Evolutionary conservation across 495 filamentous ascomycete genomes (phyloP).

Genomic region (Halenospora varia): DNA sequence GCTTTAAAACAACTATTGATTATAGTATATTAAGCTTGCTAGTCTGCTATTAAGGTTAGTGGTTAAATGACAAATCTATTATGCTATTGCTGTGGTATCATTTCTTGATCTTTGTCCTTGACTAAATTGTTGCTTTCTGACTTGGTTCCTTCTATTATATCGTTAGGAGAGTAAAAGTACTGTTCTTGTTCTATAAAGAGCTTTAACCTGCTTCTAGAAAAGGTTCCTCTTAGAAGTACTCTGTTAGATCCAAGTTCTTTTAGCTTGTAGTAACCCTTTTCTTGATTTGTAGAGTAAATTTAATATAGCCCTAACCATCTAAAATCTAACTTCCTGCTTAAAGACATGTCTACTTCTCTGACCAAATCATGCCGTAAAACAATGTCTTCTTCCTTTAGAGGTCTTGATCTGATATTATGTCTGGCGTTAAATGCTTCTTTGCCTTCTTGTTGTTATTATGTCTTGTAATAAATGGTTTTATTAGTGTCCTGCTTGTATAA

Average conservation of each 20-base stretch:
- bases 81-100: no score
- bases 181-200: no score
- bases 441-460: background rate
- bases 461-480: background rate
- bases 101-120: no score
- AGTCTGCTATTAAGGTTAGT: no score
- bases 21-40: no score
- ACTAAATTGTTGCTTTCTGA: no score
- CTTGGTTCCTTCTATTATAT: no score
- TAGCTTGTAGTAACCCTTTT: no score
- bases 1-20: no score
- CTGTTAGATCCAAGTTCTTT: background rate
- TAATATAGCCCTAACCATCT: background rate
- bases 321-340: background rate
- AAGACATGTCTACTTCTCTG: background rate
- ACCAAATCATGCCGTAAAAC: background rate
- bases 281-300: background rate
- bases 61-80: no score
- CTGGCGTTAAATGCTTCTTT: background rate
- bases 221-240: background rate
- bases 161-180: no score
- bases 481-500: background rate
- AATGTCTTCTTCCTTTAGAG: background rate
- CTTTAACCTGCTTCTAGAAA: background rate
- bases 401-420: background rate